phyloP scores from a whole-genome alignment of 148 eudicot species.

The Camellia granthamiana region DNA sequence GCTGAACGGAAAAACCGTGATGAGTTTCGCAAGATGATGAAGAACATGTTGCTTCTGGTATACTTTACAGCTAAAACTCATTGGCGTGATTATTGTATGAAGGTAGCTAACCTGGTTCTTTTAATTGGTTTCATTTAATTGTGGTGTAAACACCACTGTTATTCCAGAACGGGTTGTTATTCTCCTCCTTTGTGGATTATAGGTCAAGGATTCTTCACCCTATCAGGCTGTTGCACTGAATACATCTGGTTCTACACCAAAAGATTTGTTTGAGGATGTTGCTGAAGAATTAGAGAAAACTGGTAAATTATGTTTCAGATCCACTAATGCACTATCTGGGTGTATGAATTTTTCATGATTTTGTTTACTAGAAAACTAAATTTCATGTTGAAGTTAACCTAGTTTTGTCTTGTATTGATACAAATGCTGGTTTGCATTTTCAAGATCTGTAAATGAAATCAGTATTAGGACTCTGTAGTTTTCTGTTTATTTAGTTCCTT shows the following conservation, averaged over 20 bases:
- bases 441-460: neutral
- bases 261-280: slow-evolving; percentile 85
- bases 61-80: slow-evolving; percentile 75
- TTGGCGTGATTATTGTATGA: slow-evolving; percentile 82
- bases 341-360: neutral
- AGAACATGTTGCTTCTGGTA: slow-evolving; percentile 62
- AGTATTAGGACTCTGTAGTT: neutral
- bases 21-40: slow-evolving; percentile 85
- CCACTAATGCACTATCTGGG: neutral
- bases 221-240: slow-evolving; percentile 87
- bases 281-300: slow-evolving; percentile 79
- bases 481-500: neutral
- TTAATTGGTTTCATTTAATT: neutral
- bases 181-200: slow-evolving; percentile 16
- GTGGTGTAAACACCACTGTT: neutral
- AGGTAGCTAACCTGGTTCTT: slow-evolving; percentile 39
- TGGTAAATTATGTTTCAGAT: slow-evolving; percentile 38
- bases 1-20: slow-evolving; percentile 89
- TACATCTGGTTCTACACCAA: slow-evolving; percentile 87
- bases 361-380: neutral
- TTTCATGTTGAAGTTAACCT: neutral
- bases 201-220: slow-evolving; percentile 76
- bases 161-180: neutral
- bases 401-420: neutral
- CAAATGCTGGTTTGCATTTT: slow-evolving; percentile 1